Evolutionary conservation across 2,329 filamentous ascomycete genomes (phyloP), one percentile per base, ranked within the genome.

Genomic region (Knufia petricola): DNA sequence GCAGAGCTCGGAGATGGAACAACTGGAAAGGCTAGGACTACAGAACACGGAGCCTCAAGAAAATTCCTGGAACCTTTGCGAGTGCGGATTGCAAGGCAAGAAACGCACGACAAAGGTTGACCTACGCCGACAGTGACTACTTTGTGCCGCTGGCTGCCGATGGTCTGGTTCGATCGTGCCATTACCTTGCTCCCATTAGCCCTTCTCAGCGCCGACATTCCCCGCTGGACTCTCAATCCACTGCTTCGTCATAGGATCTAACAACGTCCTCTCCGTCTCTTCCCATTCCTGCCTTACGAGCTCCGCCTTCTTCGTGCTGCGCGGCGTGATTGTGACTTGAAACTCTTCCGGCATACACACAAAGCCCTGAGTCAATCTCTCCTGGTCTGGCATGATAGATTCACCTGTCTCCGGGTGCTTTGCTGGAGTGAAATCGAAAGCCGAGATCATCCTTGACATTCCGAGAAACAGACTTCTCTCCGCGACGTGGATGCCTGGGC

Each of bases 301-400:
- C 2, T 61, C 59, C 10, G 61, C 64, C 40, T 61, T 57, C 20
- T 56, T 57, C 48, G 59, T 52, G 2, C 60, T 62, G 4, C 68
- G 56, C 0, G 67, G 63, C 3, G 54, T 64, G 37, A 71, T 69
- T 3, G 45, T 58, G 1, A 62, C 65, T 10, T 52, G 57, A 32
- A 62, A 71, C 49, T 64, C 60, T 48, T 66, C 66, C 0, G 69
- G 69, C 67, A 68, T 68, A 53, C 65, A 68, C 2, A 69, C 66
- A 48, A 71, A 68, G 0, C 67, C 69, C 54, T 69, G 66, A 0
- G 67, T 70, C 41, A 71, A 52, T 21, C 60, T 62, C 24, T 69
- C 66, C 3, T 57, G 58, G 43, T 71, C 64, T 0, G 68, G 67
- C 1, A 67, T 30, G 15, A 71, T 64, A 2, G 53, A 54, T 38